Conservation (phyloP, 345 rosid species). For the Cardamine occulta region DNA sequence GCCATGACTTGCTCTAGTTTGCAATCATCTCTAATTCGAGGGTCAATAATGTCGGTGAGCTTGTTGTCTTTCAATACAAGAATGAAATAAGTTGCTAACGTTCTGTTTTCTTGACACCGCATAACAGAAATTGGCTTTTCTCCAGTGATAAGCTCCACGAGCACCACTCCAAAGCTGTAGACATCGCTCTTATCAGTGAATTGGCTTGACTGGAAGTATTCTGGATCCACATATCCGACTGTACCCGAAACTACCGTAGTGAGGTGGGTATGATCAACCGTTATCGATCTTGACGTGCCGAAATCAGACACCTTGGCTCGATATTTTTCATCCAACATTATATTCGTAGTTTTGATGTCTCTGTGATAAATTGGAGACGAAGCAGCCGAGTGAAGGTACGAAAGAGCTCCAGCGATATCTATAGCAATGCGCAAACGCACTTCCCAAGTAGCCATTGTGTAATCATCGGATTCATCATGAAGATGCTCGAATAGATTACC, state of each 20-base stretch:
- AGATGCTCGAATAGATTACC: constrained; percentile 29
- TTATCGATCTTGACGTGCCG: constrained; percentile 53
- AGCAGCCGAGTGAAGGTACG: constrained; percentile 40
- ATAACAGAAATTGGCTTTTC: constrained; percentile 9
- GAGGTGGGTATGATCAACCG: constrained; percentile 20
- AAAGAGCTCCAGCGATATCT: constrained; percentile 36
- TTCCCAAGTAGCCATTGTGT: constrained; percentile 39
- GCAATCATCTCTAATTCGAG: constrained; percentile 10
- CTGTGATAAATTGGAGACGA: background rate
- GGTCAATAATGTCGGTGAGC: constrained; percentile 6
- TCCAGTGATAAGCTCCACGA: constrained; percentile 17
- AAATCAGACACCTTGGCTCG: constrained; percentile 49
- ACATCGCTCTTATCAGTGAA: constrained; percentile 24
- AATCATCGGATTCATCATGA: constrained; percentile 11
- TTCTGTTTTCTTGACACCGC: constrained; percentile 24
- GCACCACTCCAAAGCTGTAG: constrained; percentile 25
- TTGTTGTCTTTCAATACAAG: constrained; percentile 13
- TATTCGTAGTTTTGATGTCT: constrained; percentile 19
- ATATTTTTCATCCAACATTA: constrained; percentile 21
- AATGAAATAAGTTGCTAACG: constrained; percentile 17
- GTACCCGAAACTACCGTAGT: constrained; percentile 19
- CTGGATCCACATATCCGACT: constrained; percentile 7
- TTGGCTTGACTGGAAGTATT: constrained; percentile 18
- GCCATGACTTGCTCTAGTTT: constrained; percentile 20
- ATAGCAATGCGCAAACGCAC: constrained; percentile 42